Percentiles rank a stretch among this genome's conserved stretches.
Evolutionary conservation across 768 basidiomycete species (phyloP).

Genomic region (Agrocybe praecox): DNA sequence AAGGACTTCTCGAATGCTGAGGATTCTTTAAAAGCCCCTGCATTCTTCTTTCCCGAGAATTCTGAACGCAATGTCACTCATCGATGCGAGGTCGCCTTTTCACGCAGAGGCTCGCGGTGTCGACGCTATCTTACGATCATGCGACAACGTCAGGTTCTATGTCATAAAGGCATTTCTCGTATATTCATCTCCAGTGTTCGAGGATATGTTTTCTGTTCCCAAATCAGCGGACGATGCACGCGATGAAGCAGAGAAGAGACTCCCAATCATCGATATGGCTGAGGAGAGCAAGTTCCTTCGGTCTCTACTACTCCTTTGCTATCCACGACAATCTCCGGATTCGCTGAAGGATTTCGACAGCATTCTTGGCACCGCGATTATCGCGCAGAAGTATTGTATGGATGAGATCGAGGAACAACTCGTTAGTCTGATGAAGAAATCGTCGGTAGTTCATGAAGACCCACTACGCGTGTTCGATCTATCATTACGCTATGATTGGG

Average conservation of each 20-base stretch:
- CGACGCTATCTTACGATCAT: not conserved
- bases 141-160: slow-evolving; percentile 1
- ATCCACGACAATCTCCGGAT: not conserved
- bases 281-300: not conserved
- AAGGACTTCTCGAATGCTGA: not conserved
- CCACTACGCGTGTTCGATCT: not conserved
- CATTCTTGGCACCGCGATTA: not conserved
- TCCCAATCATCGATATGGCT: not conserved
- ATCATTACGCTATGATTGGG: not conserved
- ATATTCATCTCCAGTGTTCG: not conserved
- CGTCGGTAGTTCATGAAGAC: not conserved
- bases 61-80: not conserved
- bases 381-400: not conserved
- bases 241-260: not conserved
- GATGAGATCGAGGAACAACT: not conserved
- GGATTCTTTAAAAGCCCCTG: not conserved
- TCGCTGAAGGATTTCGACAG: too few relatives aligned
- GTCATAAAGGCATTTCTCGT: not conserved
- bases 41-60: not conserved
- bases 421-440: not conserved
- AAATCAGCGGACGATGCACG: not conserved
- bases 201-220: not conserved
- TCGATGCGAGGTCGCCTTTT: not conserved
- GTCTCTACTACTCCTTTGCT: not conserved
- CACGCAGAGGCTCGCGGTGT: not conserved